Evolutionary conservation across 768 basidiomycete species (phyloP), one percentile per base, ranked within the genome.

Genomic region (Rhizopogon vinicolor): DNA sequence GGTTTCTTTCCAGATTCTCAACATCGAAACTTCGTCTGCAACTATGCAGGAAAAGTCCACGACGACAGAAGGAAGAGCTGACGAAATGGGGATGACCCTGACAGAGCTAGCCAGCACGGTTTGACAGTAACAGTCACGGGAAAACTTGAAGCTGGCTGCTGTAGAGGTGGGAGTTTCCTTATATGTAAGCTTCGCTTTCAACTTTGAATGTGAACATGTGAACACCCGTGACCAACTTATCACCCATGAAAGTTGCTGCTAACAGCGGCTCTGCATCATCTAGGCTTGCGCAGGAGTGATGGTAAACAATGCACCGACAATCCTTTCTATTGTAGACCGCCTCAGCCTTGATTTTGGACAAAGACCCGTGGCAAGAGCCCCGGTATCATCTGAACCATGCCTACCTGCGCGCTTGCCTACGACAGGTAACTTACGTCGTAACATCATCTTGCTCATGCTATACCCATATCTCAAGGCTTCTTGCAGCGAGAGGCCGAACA

Each of bases 351-450:
- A 65, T 8, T 42, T 58, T 31, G 44, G 42, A 41, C 52, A 54
- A 8, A 59, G 60, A 33, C 70, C 72, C 12, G 40, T 44, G 22
- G 52, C 70, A 51, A 76, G 81, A 55, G 71, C 64, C 56, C 77
- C 77, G 42, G 60, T 82, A 2, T 60, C 60, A 8, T 77, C 82
- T 3, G 73, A 80, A 9, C 80, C 80, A 54, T 87, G 85, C 66
- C 75, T 91, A 35, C 86, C 83, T 33, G 80, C 78, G 51, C 78
- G 88, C n/a, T 77, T 91, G 44, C 89, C 89, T 13, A 79, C 85
- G 7, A 77, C 72, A 58, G 79, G 87, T 86, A 37, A 37, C 12
- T 37, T 10, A 60, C 50, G 80, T 74, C 41, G 22, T 40, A 9
- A 55, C 44, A 13, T 31, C 54, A 51, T 55, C 44, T 57, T 19